Base-by-base conservation (phyloP, 1,139 yeast genomes). In the Geotrichum phurueaensis region DNA sequence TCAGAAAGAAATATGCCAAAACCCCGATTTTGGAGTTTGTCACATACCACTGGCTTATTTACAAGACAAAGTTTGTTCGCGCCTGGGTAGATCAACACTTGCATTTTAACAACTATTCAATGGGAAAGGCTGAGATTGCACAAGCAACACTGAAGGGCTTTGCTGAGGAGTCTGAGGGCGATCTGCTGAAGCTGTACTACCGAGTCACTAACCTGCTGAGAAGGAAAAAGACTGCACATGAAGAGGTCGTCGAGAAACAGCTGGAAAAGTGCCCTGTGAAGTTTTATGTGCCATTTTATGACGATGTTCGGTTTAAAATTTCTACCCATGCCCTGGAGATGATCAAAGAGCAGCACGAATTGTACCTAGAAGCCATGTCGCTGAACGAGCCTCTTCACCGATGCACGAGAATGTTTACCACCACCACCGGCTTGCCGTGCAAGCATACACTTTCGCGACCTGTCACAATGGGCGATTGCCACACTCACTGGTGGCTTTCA, bases 401-500 rank as follows among this genome's bases (percentile, higher is more conserved):
- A 36, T 61, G 63, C 51, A 61, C 63, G 2, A 54, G 61, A 29
- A 56, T 61, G 60, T 61, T 61, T 48, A 61, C 61, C 10, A 58
- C 58, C 12, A 61, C 63, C 36, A 61, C 63, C 5, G 63, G 63
- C 1, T 53, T 61, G 10, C 63, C 63, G 4, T 61, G 63, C 51
- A 61, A 61, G 45, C 63, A 61, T 47, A 61, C 61, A 3, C 53
- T 61, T 1, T 59, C 63, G 22, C 58, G 63, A 25, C 63, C 63
- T 13, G 61, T 55, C 2, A 58, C 61, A 1, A 58, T 61, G 61
- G 61, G 56, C 9, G 63, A 61, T 49, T 53, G 57, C 5, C 59
- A 61, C 48, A 59, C 63, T 3, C 63, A 61, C 55, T 61, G 63
- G 63, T 61, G 61, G 63, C 55, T 60, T 3, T 33, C 58, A 20